These are phyloP conservation scores for Trichoderma guizhouense DNA, from an alignment of 2,329 filamentous ascomycete genomes.

Conservation along the genomic window DNA sequence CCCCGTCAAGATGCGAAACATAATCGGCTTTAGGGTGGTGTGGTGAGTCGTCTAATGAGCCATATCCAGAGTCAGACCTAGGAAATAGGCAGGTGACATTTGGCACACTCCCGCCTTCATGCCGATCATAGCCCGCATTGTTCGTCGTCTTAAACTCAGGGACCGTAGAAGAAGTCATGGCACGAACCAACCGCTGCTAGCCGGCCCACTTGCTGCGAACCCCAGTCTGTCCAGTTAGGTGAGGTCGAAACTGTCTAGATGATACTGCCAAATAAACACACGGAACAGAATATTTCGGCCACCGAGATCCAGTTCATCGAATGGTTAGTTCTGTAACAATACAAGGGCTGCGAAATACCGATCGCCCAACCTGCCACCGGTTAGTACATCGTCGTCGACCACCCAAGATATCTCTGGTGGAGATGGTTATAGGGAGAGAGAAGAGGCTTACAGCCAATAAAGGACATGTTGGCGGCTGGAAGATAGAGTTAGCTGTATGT, in stretches of 20 bases:
- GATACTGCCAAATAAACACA: background rate
- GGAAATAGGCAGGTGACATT: conserved; percentile 19
- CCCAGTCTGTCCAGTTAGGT: background rate
- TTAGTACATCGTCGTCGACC: background rate
- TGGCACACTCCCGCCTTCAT: background rate
- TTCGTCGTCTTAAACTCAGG: background rate
- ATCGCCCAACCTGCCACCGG: background rate
- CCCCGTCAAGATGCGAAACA: conserved; percentile 11
- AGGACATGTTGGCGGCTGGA: background rate
- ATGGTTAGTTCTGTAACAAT: background rate
- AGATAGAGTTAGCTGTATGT: background rate
- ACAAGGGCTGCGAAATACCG: background rate
- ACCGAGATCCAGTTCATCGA: background rate
- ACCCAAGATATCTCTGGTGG: background rate
- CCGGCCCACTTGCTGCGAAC: background rate
- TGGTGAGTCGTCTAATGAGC: conserved; percentile 24
- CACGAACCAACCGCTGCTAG: background rate
- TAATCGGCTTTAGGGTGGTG: background rate
- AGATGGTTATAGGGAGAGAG: background rate
- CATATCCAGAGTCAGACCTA: conserved; percentile 31
- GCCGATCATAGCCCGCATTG: conserved; percentile 6
- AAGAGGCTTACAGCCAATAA: background rate
- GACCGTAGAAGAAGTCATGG: conserved; percentile 11
- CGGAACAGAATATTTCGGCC: background rate
- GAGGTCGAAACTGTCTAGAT: background rate